Base-by-base conservation (phyloP, 768 basidiomycete species). In the Leccinum obscurum region DNA sequence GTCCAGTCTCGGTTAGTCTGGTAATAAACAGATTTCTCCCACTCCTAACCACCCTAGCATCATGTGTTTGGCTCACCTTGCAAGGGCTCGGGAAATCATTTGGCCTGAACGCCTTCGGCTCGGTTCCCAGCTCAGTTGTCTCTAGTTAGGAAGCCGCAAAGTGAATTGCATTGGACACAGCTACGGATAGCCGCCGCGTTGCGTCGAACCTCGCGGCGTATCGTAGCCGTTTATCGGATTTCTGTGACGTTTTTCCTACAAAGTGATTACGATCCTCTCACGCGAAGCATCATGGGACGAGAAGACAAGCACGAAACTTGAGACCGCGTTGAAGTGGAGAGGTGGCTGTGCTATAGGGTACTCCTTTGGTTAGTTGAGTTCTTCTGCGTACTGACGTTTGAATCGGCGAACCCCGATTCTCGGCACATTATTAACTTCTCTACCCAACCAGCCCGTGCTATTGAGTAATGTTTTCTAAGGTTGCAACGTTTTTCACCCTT, bases 331-430 rank as follows among this genome's bases (percentile, higher is more conserved):
- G 20, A n/a, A 13, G 46, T 44, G 52, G 64, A 34, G 13, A 15
- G 9, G 49, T 53, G 54, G 57, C 39, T 4, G n/a, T 58, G 41
- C 22, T 30, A 37, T 59, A 35, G 60, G 60, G 39, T 54, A 54
- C 24, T 17, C 17, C 20, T 55, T 15, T 34, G 11, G 32, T 1
- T 34, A 34, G 34, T 22, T 8, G 15, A 53, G 11, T 30, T 26
- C 41, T 44, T 48, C 17, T 54, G 26, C 13, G 46, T 4, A 20
- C 30, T 41, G 34, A 35, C 34, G 34, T 35, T 1, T 35, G 5
- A 11, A 34, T 34, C 32, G 32, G 32, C 32, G 11, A 34, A 34
- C 32, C 24, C 26, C 37, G 37, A 39, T 39, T 17, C 17, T 41
- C 39, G 10, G 41, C 41, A 44, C 39, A 41, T 41, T 17, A 14